phyloP scores from a whole-genome alignment of 2,329 filamentous ascomycete genomes.

The Epichloe gansuensis region DNA sequence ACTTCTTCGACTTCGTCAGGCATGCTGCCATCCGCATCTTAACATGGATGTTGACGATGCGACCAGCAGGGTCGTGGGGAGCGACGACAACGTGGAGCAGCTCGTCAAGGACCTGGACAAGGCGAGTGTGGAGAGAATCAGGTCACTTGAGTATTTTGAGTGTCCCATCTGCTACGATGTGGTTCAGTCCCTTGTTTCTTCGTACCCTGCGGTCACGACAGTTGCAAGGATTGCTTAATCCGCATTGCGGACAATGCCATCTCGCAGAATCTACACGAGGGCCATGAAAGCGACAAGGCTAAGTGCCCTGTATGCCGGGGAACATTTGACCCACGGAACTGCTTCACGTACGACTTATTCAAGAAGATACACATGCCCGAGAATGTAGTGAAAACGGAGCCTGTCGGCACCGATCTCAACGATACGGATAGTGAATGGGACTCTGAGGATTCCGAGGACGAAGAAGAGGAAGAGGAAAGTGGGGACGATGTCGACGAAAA shows the following conservation, averaged over 20 bases:
- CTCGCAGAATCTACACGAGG: slow-evolving; percentile 42
- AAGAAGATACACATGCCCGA: slow-evolving; percentile 58
- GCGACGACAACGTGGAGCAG: slow-evolving; percentile 37
- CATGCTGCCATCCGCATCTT: slow-evolving; percentile 31
- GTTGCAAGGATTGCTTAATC: slow-evolving; percentile 65
- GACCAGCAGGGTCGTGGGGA: slow-evolving; percentile 19
- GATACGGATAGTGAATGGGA: slow-evolving; percentile 22
- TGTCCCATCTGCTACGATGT: slow-evolving; percentile 77
- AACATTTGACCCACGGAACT: slow-evolving; percentile 50
- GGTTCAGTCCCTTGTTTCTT: slow-evolving; percentile 62
- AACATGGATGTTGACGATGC: slow-evolving; percentile 24
- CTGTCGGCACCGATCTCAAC: slow-evolving; percentile 21
- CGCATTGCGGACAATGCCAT: slow-evolving; percentile 51
- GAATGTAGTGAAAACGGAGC: slow-evolving; percentile 26
- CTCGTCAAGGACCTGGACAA: slow-evolving; percentile 49
- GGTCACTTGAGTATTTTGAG: slow-evolving; percentile 48
- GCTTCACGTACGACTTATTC: slow-evolving; percentile 66
- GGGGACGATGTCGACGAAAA: slow-evolving; percentile 17
- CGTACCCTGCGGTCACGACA: slow-evolving; percentile 71
- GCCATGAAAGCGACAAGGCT: slow-evolving; percentile 42
- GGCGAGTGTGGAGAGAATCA: slow-evolving; percentile 57
- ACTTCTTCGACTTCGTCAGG: slow-evolving; percentile 70
- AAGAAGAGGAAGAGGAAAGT: slow-evolving; percentile 13
- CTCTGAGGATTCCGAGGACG: background rate
- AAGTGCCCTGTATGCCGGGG: slow-evolving; percentile 71